Conservation (phyloP, 2,329 filamentous ascomycete genomes). For the Exophiala dermatitidis region DNA sequence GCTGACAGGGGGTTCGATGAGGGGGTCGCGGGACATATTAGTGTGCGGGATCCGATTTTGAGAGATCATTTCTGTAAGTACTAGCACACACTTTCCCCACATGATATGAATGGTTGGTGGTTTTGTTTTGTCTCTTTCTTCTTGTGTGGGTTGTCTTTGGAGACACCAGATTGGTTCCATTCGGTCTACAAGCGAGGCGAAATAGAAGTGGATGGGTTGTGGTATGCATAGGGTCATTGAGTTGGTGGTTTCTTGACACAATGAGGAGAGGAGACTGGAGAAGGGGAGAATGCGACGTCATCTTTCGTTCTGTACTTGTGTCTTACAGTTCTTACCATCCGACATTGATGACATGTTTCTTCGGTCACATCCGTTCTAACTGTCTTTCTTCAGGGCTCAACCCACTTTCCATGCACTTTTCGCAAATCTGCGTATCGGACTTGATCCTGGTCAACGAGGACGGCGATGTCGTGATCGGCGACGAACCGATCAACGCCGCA, state of each 20-base stretch:
- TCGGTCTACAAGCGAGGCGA: no score
- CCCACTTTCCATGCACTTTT: conserved; percentile 41
- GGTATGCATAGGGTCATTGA: no score
- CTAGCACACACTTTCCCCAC: neutral
- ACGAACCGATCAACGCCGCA: conserved; percentile 41
- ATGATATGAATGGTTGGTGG: neutral
- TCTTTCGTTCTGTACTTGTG: no score
- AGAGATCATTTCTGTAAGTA: conserved; percentile 35
- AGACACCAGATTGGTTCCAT: no score
- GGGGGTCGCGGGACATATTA: conserved; percentile 40
- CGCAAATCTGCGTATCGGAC: conserved; percentile 37
- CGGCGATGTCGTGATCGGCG: conserved; percentile 36
- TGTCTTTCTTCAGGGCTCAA: conserved; percentile 33
- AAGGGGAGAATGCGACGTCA: no score
- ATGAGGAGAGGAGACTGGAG: no score
- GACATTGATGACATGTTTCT: no score
- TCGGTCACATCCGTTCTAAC: no score
- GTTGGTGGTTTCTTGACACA: no score
- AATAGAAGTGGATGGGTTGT: no score
- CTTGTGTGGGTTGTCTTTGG: neutral
- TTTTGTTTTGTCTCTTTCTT: neutral
- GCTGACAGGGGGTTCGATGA: conserved; percentile 37
- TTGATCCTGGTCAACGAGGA: conserved; percentile 40
- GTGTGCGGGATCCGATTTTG: conserved; percentile 36
- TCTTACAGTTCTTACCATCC: no score